Evolutionary conservation across 805 yeast genomes (phyloP).

Genomic region (Lipomyces yamadae): DNA sequence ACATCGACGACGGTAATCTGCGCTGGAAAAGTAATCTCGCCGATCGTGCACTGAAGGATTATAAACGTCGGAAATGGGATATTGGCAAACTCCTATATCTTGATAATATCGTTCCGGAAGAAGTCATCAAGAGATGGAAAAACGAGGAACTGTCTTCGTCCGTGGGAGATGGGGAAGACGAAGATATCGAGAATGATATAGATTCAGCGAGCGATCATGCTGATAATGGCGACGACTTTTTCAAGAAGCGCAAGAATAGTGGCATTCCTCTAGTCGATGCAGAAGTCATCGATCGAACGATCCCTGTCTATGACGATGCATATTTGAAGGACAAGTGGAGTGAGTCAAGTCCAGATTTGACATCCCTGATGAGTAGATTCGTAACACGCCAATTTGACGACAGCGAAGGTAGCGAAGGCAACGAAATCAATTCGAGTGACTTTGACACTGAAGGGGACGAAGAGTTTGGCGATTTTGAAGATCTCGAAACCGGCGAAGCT

Average conservation of each 20-base stretch:
- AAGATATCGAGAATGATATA: conserved; percentile 46
- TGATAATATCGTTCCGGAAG: conserved; percentile 74
- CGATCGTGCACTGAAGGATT: conserved; percentile 64
- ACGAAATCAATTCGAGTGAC: conserved; percentile 44
- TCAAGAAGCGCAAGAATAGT: conserved; percentile 43
- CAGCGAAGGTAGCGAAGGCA: conserved; percentile 43
- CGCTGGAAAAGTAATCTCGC: conserved; percentile 45
- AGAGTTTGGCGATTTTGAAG: conserved; percentile 47
- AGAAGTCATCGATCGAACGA: conserved; percentile 30
- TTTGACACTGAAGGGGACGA: conserved; percentile 62
- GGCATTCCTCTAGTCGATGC: conserved; percentile 30
- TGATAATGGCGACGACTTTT: conserved; percentile 41
- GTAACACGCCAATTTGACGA: conserved; percentile 39
- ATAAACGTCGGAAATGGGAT: conserved; percentile 73
- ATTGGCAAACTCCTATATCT: conserved; percentile 79
- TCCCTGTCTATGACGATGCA: conserved; percentile 33
- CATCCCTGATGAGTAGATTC: conserved; percentile 30
- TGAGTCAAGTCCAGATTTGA: conserved; percentile 26
- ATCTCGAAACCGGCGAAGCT: conserved; percentile 45
- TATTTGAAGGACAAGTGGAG: conserved; percentile 36
- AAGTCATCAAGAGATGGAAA: conserved; percentile 74
- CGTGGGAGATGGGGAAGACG: conserved; percentile 51
- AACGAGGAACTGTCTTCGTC: conserved; percentile 50
- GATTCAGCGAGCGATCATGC: conserved; percentile 26
- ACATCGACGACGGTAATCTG: conserved; percentile 38